These are phyloP conservation scores for Corymbia calophylla DNA, from an alignment of 441 rosid genomes.

Conservation along the genomic window DNA sequence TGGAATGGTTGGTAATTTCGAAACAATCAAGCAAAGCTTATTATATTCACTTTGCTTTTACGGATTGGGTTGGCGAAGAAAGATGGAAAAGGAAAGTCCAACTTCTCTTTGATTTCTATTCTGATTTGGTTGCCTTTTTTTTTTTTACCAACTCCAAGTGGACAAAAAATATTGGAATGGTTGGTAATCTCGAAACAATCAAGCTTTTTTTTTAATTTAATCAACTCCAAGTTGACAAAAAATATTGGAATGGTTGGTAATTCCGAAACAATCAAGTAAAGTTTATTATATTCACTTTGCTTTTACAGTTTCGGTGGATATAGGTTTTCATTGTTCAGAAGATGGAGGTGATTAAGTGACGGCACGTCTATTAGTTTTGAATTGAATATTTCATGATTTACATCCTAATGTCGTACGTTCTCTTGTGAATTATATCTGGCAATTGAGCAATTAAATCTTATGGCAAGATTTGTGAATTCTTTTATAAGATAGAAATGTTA, in stretches of 20 bases:
- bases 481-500: not conserved
- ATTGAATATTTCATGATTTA: not conserved
- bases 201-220: no score
- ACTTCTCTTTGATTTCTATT: not conserved
- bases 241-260: not conserved
- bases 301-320: not conserved
- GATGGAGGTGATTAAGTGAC: not conserved
- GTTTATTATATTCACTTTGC: not conserved
- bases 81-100: not conserved
- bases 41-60: not conserved
- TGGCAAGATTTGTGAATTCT: rapidly evolving
- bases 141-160: not conserved
- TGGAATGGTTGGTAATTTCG: not conserved
- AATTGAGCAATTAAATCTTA: not conserved
- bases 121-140: not conserved
- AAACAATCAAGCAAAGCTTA: not conserved
- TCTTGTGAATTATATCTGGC: not conserved
- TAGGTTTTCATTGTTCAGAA: not conserved
- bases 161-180: not conserved
- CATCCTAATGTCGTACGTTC: not conserved
- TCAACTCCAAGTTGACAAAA: no score
- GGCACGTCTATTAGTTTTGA: not conserved
- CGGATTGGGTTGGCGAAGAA: not conserved
- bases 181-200: no score
- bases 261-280: not conserved